Base-by-base conservation (phyloP, 768 basidiomycete species). In the Chlorophyllum brunneum region DNA sequence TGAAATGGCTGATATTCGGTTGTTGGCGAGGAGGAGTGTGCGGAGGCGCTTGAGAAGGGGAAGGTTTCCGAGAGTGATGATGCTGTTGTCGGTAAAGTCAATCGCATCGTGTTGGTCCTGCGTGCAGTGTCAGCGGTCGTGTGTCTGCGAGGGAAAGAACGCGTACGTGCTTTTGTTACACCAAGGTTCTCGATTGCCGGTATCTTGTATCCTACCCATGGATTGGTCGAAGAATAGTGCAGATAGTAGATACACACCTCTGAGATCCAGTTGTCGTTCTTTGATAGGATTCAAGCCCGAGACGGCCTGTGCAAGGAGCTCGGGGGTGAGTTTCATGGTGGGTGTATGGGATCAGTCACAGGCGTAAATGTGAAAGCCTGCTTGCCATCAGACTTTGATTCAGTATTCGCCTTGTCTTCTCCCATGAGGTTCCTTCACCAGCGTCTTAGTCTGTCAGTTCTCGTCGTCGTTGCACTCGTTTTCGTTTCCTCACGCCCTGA, bases 121-220 rank as follows among this genome's bases (percentile, higher is more conserved):
- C 34, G 54, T 11, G 26, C 37, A 31, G 38, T 36, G 40, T 48
- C 31, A 59, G 56, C 30, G 44, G 48, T 53, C 37, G 37, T 56
- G 63, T 34, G 27, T 43, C 40, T 46, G 51, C 27, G 42, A 10
- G 45, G 54, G 41, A 56, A 60, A 51, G 57, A 56, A 58, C 45
- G 52, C 34, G 68, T 26, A 54, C 81, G 59, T 67, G 85, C 90
- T 78, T 78, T 85, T 67, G 92, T 92, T 57, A 94, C 88, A 77
- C 92, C 93, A 59, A 95, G 79, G 78, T 95, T 95, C 85, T 95
- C 93, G 66, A 95, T 95, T 51, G 88, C 82, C 48, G 93, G 92
- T 59, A 95, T 94, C 81, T 92, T 93, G 73, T 88, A 88, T 53
- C 92, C 92, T 94, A 40, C 68, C 59, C 62, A 59, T 54, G 38